Base-by-base conservation (phyloP, 148 eudicot genomes). In the Suaeda aralocaspica region DNA sequence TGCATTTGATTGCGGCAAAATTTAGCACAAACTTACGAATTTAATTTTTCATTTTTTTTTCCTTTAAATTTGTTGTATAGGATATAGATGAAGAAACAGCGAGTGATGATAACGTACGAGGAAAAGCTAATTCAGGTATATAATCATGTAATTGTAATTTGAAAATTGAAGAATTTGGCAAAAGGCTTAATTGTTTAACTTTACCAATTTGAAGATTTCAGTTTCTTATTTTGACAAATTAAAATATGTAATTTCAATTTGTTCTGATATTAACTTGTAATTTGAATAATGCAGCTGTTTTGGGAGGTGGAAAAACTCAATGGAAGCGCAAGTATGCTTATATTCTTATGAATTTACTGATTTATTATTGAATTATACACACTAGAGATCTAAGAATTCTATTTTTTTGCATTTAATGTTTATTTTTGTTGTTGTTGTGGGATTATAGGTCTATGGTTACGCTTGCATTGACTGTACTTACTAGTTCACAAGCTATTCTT, bases 401-500 rank as follows among this genome's bases (percentile, higher is more conserved):
- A 11, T 55, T 50, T 42, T n/a, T 22, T 2, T 53, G 50, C 1
- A 42, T 57, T n/a, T n/a, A n/a, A n/a, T 50, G 25, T 36, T 8
- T 36, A 48, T 24, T 36, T 66, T 51, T 67, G 0, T 52, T 62
- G 49, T 7, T 25, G 1, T 58, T 13, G 67, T 75, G 15, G 72
- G 69, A 19, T 59, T 53, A 24, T 77, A 94, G 99, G 93, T 87
- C 97, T 29, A 26, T 81, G 68, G 99, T 94, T 59, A 94, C 97
- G 15, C 74, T 94, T 64, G 90, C 96, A 30, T 72, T 94, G 87
- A 94, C 99, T 44, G 16, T 94, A 74, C 97, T 94, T 41, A 94
- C 99, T 30, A 94, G 99, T 70, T 94, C 99, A 44, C 99, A 94
- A 86, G 91, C 96, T 59, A 94, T 94, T 76, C 91, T 94, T 46